phyloP scores from a whole-genome alignment of 2,329 filamentous ascomycete species.

The Diaporthe capsici region DNA sequence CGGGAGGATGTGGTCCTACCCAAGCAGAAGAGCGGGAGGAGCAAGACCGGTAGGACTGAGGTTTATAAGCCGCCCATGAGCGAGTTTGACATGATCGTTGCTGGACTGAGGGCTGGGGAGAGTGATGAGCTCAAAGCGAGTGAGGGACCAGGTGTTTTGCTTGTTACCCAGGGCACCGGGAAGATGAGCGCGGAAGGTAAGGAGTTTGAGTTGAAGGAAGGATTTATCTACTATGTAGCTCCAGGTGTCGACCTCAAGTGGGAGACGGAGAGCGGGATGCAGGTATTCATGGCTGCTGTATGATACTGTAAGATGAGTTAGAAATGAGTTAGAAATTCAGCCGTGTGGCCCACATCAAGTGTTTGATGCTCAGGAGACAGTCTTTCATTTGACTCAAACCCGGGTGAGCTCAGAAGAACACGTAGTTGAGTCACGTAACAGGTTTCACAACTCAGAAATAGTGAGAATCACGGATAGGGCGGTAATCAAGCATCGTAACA shows the following conservation, averaged over 20 bases:
- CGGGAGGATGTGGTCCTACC: slow-evolving; percentile 69
- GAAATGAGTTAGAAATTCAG: background rate
- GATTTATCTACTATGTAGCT: slow-evolving; percentile 77
- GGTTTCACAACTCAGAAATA: background rate
- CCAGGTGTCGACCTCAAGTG: slow-evolving; percentile 59
- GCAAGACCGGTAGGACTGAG: slow-evolving; percentile 71
- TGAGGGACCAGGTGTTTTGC: slow-evolving; percentile 73
- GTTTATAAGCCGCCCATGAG: slow-evolving; percentile 77
- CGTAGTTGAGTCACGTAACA: no score
- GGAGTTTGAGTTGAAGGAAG: slow-evolving; percentile 69
- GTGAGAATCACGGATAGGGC: fast-evolving
- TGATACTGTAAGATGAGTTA: background rate
- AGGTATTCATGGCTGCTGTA: slow-evolving; percentile 53
- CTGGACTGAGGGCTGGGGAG: slow-evolving; percentile 69
- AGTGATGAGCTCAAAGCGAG: slow-evolving; percentile 69
- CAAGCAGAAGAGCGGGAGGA: slow-evolving; percentile 62
- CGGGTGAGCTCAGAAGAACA: no score
- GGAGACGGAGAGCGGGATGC: slow-evolving; percentile 51
- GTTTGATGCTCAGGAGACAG: background rate
- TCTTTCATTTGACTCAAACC: no score
- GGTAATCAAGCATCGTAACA: background rate
- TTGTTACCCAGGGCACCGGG: slow-evolving; percentile 73
- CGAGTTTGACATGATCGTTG: slow-evolving; percentile 79
- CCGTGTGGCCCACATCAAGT: background rate
- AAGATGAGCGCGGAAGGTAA: slow-evolving; percentile 67